Percentiles rank a stretch among this genome's conserved stretches.
Evolutionary conservation across 2,329 filamentous ascomycete genomes (phyloP).

Genomic region (Ustilaginoidea virens): DNA sequence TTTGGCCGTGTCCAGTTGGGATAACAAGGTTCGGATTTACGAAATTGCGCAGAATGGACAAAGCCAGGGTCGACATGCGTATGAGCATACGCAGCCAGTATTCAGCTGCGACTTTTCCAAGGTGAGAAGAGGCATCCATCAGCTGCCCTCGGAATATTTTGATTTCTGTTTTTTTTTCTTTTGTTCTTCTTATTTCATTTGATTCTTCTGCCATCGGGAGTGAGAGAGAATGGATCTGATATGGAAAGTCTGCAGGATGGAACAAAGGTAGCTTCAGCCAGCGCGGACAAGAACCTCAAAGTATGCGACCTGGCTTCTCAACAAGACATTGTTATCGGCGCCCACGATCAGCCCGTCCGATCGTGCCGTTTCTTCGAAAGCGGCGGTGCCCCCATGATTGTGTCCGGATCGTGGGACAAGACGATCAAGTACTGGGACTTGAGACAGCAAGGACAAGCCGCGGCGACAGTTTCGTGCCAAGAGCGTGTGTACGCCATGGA

Average conservation of each 20-base stretch:
- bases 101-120: slow-evolving; percentile 77
- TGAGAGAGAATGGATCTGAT: too few relatives aligned
- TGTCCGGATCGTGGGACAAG: slow-evolving; percentile 89
- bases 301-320: slow-evolving; percentile 66
- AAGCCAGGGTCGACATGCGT: slow-evolving; percentile 71
- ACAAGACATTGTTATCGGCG: slow-evolving; percentile 58
- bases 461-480: slow-evolving; percentile 50
- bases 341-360: slow-evolving; percentile 72
- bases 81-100: slow-evolving; percentile 75
- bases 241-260: too few relatives aligned
- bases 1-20: slow-evolving; percentile 85
- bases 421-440: slow-evolving; percentile 83
- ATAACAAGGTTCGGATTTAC: slow-evolving; percentile 95
- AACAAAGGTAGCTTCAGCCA: slow-evolving; percentile 71
- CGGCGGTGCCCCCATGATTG: slow-evolving; percentile 61
- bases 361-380: slow-evolving; percentile 64
- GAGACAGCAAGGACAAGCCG: slow-evolving; percentile 42
- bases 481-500: slow-evolving; percentile 87
- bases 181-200: too few relatives aligned
- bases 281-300: slow-evolving; percentile 81
- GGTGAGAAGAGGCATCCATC: slow-evolving; percentile 35
- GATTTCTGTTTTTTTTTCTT: neutral
- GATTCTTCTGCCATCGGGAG: too few relatives aligned
- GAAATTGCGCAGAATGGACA: slow-evolving; percentile 67
- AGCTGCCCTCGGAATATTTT: neutral